Evolutionary conservation across 768 basidiomycete genomes (phyloP).

Genomic region (Podaxis pistillaris): DNA sequence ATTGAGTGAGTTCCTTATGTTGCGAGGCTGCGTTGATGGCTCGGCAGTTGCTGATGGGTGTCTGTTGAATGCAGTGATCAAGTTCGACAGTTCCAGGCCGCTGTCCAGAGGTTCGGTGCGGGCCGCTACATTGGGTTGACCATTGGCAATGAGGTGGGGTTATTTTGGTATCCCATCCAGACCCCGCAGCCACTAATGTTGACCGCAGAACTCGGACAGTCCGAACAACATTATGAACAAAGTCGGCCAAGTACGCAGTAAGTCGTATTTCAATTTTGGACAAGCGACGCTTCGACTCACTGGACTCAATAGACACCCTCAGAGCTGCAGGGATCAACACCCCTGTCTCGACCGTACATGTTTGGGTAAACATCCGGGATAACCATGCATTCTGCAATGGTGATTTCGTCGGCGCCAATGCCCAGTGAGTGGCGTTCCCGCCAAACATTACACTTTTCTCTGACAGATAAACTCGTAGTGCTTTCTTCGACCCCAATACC

Average conservation of each 20-base stretch:
- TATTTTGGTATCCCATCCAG: not conserved
- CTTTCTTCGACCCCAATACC: conserved; percentile 34
- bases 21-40: not conserved
- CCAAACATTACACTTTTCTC: not conserved
- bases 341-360: conserved; percentile 37
- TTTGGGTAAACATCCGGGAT: conserved; percentile 32
- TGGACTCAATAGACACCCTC: conserved; percentile 26
- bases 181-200: not conserved
- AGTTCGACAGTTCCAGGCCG: conserved; percentile 32
- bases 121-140: conserved; percentile 33
- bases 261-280: not conserved
- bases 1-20: conserved; percentile 27
- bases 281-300: not conserved
- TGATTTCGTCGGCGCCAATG: conserved; percentile 39
- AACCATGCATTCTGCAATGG: conserved; percentile 32
- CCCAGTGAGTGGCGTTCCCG: conserved; percentile 26
- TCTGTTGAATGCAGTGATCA: conserved; percentile 26
- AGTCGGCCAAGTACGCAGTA: conserved; percentile 35
- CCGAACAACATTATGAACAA: conserved; percentile 33
- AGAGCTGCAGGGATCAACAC: conserved; percentile 31
- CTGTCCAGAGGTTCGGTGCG: conserved; percentile 30
- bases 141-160: conserved; percentile 35
- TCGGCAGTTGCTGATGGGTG: not conserved
- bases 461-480: conserved; percentile 20
- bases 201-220: conserved; percentile 27